Evolutionary conservation across 2,329 filamentous ascomycete species (phyloP), one percentile per base, ranked within the genome.

Genomic region (Fusarium sarcochroum): DNA sequence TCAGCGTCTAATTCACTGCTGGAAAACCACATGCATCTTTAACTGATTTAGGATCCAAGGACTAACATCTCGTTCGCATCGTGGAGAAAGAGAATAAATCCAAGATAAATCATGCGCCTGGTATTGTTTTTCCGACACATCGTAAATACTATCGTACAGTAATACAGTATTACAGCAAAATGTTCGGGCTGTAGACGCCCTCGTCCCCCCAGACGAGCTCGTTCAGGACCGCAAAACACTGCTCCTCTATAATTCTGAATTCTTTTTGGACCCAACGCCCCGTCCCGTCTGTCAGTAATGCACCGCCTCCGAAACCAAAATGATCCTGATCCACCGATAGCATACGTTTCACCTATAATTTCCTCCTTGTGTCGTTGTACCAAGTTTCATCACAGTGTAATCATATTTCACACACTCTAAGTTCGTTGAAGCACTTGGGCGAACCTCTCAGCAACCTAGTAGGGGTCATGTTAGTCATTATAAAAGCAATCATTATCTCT

Each of bases 391-490:
- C 46, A 27, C 17, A 17, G 42, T 65, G 41, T 49, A 38, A 42
- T 40, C 51, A 59, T 38, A 25, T 32, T 34, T 44, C 21, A 46
- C 40, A 27, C 42, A 46, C 45, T 15, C 68, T 75, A 80, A 51
- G 73, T 67, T 58, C 77, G 75, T 63, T 79, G 78, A 61, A 80
- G 68, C 42, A 80, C 73, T 45, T 77, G 72, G 25, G 73, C 76
- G 58, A 80, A 80, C 60, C 77, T 73, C 45, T 80, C 79, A 23
- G 78, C 78, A 69, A 79, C 76, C 79, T 80, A 52, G 8, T 11
- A n/a, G 10, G 13, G 34, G 21, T 17, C 9, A 25, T 27, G 50
- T 72, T 67, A 74, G 57, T 40, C 18, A 18, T 42, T n/a, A 20
- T n/a, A 15, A n/a, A 7, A 38, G 18, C 14, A 21, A 13, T 32